Evolutionary conservation across 768 basidiomycete genomes (phyloP), one percentile per base, ranked within the genome.

Genomic region (Tulasnella sp.): DNA sequence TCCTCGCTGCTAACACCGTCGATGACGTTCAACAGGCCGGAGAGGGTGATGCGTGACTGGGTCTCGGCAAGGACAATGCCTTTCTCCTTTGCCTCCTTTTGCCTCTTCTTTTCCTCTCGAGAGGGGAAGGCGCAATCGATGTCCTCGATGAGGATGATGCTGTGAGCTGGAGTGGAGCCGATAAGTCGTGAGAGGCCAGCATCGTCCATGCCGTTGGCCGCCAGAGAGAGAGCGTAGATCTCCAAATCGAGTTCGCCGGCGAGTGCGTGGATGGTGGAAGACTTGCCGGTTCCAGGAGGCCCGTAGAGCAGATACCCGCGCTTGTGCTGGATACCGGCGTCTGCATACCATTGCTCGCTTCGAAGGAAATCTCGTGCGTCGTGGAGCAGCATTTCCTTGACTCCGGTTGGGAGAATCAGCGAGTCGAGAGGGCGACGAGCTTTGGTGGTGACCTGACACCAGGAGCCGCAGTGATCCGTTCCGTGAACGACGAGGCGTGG

Each of bases 261-360:
- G 35, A 89, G 83, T 16, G 88, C 88, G 77, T 89, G 89, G 18
- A 89, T 88, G 0, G 88, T 89, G 13, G 79, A 80, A 29, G 88
- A 90, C 83, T 90, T 91, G 9, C 89, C 90, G 7, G 88, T 89
- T 23, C 89, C 89, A n/a, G 89, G 89, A 26, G 88, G 88, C 0
- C 90, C 90, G 82, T 88, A 84, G 6, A 91, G 83, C 23, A 90
- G 83, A 79, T 89, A 90, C 0, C 90, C 90, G 37, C 89, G 84
- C 10, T 88, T 85, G 79, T 90, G 87, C 1, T 90, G 89, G 70
- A 90, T 90, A 0, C 90, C 89, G 0, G 88, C 87, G 55, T 86
- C 85, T 46, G 83, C 79, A 80, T 90, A 91, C 90, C 90, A 91
- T n/a, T 86, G 84, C 78, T 90, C 88, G 9, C 86, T 84, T 26